phyloP scores from a whole-genome alignment of 1,139 yeast genomes.

The Pneumocystis canis region DNA sequence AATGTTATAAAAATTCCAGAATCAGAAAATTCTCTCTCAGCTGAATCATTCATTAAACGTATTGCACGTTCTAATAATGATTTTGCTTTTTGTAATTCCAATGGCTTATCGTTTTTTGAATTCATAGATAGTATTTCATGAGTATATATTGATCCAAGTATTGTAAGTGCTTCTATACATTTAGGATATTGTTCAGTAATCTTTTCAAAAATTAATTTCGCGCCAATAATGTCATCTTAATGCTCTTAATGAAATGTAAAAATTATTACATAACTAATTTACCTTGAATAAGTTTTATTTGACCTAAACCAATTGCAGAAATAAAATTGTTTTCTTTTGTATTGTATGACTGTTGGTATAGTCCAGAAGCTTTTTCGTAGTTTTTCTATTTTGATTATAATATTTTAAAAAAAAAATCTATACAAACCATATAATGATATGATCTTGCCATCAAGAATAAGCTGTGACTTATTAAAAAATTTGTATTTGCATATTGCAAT shows the following conservation, averaged over 20 bases:
- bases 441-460: conserved; percentile 79
- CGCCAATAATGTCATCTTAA: conserved; percentile 65
- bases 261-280: not conserved
- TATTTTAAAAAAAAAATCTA: not conserved
- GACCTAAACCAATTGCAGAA: conserved; percentile 74
- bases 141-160: conserved; percentile 61
- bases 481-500: conserved; percentile 28
- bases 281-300: conserved; percentile 49
- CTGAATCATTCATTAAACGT: conserved; percentile 33
- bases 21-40: conserved; percentile 34
- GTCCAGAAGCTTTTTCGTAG: conserved; percentile 47
- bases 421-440: conserved; percentile 30
- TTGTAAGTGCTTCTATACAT: conserved; percentile 59
- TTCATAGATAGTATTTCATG: conserved; percentile 22
- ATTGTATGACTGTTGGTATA: conserved; percentile 22
- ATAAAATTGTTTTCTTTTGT: conserved; percentile 24
- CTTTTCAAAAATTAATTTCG: conserved; percentile 69
- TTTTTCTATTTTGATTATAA: conserved; percentile 37
- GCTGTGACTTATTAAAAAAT: conserved; percentile 52
- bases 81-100: conserved; percentile 17
- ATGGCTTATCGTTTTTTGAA: conserved; percentile 10
- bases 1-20: conserved; percentile 14
- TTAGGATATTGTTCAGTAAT: conserved; percentile 53
- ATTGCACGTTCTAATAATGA: conserved; percentile 58
- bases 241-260: not conserved